Evolutionary conservation across 2,329 filamentous ascomycete species (phyloP), one percentile per base, ranked within the genome.

Genomic region (Juglanconis oblonga): DNA sequence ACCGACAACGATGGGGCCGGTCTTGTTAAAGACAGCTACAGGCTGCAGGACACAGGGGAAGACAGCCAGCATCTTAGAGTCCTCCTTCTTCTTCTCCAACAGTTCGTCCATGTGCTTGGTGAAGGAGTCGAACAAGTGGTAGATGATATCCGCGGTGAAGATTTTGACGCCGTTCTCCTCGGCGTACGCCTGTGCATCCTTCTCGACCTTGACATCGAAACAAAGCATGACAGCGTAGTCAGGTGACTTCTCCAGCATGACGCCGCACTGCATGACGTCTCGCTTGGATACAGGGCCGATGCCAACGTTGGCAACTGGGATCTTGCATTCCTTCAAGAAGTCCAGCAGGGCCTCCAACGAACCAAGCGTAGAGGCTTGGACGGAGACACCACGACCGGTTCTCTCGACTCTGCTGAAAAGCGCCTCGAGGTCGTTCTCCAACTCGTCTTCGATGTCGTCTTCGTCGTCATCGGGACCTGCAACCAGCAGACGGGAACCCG

Each of bases 171-270:
- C 92, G 64, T 96, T 87, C 59, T 98, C 92, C 17, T 97, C 92
- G 10, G 95, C 95, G 69, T 98, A 96, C 9, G 85, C 83, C 66
- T 89, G 87, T 0, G 95, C 95, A 72, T 99, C 95, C 76, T 97
- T 98, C 78, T 99, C 95, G 14, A 99, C 91, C 80, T 97, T 98
- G 77, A 99, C 95, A 74, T 99, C 96, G 83, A 99, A 99, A 75
- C 95, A 98, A 54, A 99, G 87, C 95, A 99, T 99, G 73, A 98
- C 91, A n/a, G 95, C 95, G 68, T 88, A 96, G 72, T 99, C 93
- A 66, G 92, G 92, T 14, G 88, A 85, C 79, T 97, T 98, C 77
- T 99, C 95, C 70, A 98, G 75, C 95, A 99, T 99, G 67, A 91
- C 90, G 71, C 92, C 93, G 80, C 91, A 84, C 87, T 88, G 93